phyloP scores from a whole-genome alignment of 225 moss, liverwort and hornwort genomes.

The Lunularia cruciata region DNA sequence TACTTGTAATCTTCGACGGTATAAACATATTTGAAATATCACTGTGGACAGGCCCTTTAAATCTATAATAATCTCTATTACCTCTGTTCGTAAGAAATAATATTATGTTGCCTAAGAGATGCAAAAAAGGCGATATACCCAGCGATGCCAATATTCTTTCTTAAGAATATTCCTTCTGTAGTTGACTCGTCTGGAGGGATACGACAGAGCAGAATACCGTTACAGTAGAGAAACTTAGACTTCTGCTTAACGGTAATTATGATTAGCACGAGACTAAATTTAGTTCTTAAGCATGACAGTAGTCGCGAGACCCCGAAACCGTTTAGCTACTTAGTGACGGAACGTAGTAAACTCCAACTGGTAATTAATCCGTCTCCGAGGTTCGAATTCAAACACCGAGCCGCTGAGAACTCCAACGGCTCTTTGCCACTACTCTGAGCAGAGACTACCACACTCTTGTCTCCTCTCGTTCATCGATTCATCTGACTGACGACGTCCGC shows the following conservation, averaged over 20 bases:
- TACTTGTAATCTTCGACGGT: too few relatives aligned
- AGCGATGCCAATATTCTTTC: too few relatives aligned
- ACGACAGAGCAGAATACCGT: neutral
- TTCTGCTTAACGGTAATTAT: neutral
- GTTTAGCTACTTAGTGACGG: neutral
- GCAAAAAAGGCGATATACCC: too few relatives aligned
- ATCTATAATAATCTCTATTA: too few relatives aligned
- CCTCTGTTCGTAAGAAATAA: too few relatives aligned
- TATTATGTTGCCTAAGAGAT: too few relatives aligned
- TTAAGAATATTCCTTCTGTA: too few relatives aligned
- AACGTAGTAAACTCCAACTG: too few relatives aligned
- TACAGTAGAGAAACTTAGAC: neutral
- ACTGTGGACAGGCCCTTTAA: too few relatives aligned
- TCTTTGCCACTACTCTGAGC: neutral
- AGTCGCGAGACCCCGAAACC: neutral
- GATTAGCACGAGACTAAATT: neutral
- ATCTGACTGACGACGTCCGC: too few relatives aligned
- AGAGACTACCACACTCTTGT: neutral
- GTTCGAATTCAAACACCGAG: conserved; percentile 27
- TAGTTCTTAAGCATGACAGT: neutral
- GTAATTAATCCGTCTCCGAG: neutral
- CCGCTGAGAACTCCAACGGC: conserved; percentile 20
- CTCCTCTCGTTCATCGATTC: neutral
- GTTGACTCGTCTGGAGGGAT: too few relatives aligned
- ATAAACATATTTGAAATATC: too few relatives aligned